phyloP scores from a whole-genome alignment of 2,329 filamentous ascomycete genomes.

The Nemania sp. region DNA sequence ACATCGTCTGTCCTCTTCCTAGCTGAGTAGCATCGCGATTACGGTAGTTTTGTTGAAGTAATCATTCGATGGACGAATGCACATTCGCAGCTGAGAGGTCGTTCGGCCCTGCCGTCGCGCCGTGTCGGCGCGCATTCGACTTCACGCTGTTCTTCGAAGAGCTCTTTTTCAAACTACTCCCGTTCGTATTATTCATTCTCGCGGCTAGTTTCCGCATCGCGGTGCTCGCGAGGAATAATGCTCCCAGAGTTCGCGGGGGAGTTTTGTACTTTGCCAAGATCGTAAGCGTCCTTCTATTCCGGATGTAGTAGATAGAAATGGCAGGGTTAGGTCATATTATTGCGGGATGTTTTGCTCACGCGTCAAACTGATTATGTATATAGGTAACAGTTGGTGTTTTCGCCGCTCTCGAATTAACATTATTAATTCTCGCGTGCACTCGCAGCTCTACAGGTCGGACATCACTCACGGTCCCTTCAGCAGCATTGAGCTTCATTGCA shows the following conservation, averaged over 20 bases:
- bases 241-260: constrained; percentile 9
- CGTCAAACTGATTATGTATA: background rate
- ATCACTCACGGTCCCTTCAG: constrained; percentile 10
- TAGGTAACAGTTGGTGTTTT: constrained; percentile 14
- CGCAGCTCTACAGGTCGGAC: constrained; percentile 1
- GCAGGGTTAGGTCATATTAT: background rate
- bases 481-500: constrained; percentile 20
- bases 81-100: constrained; percentile 21
- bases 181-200: constrained; percentile 15
- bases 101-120: constrained; percentile 24
- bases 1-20: too few relatives aligned
- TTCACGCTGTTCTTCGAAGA: constrained; percentile 28
- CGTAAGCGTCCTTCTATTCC: constrained; percentile 7
- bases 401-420: constrained; percentile 8
- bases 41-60: too few relatives aligned
- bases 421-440: constrained; percentile 10
- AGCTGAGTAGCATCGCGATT: too few relatives aligned
- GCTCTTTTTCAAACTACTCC: constrained; percentile 24
- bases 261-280: constrained; percentile 19
- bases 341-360: background rate
- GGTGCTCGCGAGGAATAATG: constrained; percentile 1
- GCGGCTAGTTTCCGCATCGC: constrained; percentile 13
- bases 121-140: constrained; percentile 25
- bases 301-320: background rate
- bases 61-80: constrained; percentile 19